Base-by-base conservation (phyloP, 345 rosid species). In the Syzygium aqueum region DNA sequence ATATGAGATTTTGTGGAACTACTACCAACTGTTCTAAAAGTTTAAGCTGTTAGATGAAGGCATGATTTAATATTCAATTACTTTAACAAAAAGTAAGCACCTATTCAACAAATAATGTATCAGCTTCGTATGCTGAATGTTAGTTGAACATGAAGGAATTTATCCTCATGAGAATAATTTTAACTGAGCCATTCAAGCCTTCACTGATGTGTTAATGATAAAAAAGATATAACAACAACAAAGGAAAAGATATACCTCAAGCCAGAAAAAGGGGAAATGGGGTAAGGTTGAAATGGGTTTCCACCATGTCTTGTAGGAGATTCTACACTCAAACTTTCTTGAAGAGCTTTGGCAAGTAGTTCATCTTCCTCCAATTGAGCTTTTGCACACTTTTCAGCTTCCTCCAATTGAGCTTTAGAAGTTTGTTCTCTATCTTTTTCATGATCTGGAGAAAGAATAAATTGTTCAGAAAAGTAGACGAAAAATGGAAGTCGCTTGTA, bases 341-440 rank as follows among this genome's bases (percentile, higher is more conserved):
- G 98, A 88, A 98, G 84, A 88, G 98, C 98, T 92, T 88, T 94
- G 37, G 99, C 99, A 15, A 98, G 95, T 88, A 87, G 92, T 90
- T 95, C 99, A 85, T 96, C 99, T 84, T 53, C 86, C 84, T 85
- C 86, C 73, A 33, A 56, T 51, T 33, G 57, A 53, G 84, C 84
- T 77, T 86, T 56, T 57, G 51, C 87, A 89, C 82, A 23, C 50
- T 7, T 28, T 84, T 84, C 85, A 21, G 46, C 84, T 17, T 33
- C 27, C 61, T 85, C 53, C 28, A 63, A 85, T 59, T n/a, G 78
- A 25, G 51, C 56, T 63, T 65, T 49, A 61, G 12, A 11, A 61
- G 49, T 54, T 85, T 49, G 87, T 21, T 65, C 43, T 30, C 65
- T 63, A 22, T 86, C 84, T 27, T 85, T 85, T 53, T 50, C 53